Percentiles rank a stretch among this genome's conserved stretches.
Conservation (phyloP, 257 asterid genomes). For the Solanum sejunctum region DNA sequence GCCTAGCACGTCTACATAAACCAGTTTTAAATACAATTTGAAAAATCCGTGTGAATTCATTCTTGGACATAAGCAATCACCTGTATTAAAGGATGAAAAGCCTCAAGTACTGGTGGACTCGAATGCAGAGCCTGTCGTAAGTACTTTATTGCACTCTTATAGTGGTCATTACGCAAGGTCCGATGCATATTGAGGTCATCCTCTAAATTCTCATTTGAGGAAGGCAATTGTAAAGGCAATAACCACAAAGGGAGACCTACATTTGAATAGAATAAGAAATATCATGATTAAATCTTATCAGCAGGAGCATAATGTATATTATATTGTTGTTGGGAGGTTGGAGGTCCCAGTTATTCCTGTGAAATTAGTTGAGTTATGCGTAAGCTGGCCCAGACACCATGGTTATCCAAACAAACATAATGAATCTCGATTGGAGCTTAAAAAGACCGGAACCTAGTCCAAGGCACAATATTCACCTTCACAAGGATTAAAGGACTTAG, state of each 20-base stretch:
- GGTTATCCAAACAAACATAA: neutral
- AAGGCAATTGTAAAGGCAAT: constrained; percentile 60
- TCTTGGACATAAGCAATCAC: constrained; percentile 13
- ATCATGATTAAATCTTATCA: neutral
- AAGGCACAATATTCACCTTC: neutral
- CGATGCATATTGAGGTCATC: constrained; percentile 31
- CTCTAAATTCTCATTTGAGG: constrained; percentile 44
- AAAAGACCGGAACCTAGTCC: neutral
- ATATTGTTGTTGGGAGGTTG: neutral
- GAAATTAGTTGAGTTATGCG: neutral
- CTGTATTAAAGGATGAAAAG: constrained; percentile 86
- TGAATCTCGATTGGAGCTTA: neutral
- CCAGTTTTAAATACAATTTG: neutral
- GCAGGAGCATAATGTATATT: neutral
- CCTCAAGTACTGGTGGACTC: constrained; percentile 53
- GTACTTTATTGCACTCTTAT: constrained; percentile 44
- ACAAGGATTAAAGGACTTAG: neutral
- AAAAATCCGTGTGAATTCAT: neutral
- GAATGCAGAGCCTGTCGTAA: constrained; percentile 51
- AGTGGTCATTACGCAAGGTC: constrained; percentile 33
- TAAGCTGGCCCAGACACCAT: neutral
- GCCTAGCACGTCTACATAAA: neutral
- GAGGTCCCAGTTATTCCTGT: neutral
- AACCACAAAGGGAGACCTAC: constrained; percentile 75
- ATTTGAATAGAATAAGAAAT: neutral